A percentile compares a stretch with the other conserved stretches of the same genome.
phyloP scores from a whole-genome alignment of 768 basidiomycete species.

The Hypholoma fasciculare region DNA sequence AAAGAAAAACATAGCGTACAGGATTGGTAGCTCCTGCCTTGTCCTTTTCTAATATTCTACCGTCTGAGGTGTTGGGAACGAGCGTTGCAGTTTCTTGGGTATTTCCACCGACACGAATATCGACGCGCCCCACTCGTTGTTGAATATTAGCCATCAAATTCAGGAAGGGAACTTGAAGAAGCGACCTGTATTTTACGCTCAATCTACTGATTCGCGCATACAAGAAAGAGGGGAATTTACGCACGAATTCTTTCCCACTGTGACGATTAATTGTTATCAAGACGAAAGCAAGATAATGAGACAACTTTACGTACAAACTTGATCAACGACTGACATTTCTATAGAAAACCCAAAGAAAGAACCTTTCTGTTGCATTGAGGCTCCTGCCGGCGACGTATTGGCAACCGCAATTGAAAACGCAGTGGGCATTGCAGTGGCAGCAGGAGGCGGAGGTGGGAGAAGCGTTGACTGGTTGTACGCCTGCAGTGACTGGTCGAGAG shows the following conservation, averaged over 20 bases:
- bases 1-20: conserved; percentile 27
- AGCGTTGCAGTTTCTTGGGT: conserved; percentile 68
- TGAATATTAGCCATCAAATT: conserved; percentile 77
- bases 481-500: neutral
- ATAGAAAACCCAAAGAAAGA: conserved; percentile 58
- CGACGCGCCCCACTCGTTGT: conserved; percentile 59
- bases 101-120: conserved; percentile 79
- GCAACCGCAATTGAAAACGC: conserved; percentile 48
- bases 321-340: conserved; percentile 62
- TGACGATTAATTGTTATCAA: neutral
- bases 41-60: conserved; percentile 52
- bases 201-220: too few species aligned
- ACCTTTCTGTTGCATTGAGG: conserved; percentile 38
- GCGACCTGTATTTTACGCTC: conserved; percentile 28
- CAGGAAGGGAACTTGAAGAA: conserved; percentile 65
- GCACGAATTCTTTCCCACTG: conserved; percentile 53
- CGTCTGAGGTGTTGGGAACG: conserved; percentile 49
- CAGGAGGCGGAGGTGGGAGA: conserved; percentile 51
- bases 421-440: conserved; percentile 37
- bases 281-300: neutral
- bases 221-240: conserved; percentile 4
- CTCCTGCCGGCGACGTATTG: conserved; percentile 28
- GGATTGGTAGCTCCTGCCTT: conserved; percentile 33
- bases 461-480: conserved; percentile 56
- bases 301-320: conserved; percentile 44